Base-by-base conservation (phyloP, 768 basidiomycete species). In the Sporobolomyces phaffii region DNA sequence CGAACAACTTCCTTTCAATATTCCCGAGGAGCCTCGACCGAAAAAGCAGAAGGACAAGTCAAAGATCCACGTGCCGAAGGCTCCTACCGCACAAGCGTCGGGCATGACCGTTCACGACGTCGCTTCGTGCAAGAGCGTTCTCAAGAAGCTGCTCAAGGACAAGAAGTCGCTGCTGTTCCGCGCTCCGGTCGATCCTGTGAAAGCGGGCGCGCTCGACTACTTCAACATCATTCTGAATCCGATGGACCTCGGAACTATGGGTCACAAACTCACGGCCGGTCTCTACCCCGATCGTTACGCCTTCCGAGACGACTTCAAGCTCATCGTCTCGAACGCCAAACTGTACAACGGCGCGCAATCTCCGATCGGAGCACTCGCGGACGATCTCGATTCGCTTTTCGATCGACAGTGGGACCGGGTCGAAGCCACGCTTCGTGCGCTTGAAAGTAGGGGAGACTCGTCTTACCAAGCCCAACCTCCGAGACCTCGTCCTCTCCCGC, bases 241-340 rank as follows among this genome's bases (percentile, higher is more conserved):
- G 1, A 97, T 99, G 90, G 96, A 99, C 75, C 81, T 98, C 22
- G 86, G 86, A 57, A 91, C 92, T 0, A 88, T 94, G 81, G 81
- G 82, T 31, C 87, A 87, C 41, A 97, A 94, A 76, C 79, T 98
- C 15, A 86, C 89, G 73, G 85, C 84, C 62, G 91, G 92, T 9
- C 83, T 87, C 78, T 98, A 97, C 79, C 83, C 85, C 67, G 85
- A 89, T 73, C 85, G 91, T 14, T 85, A 86, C 73, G 87, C 82
- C 18, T 94, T 98, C 77, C 86, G 87, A 69, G 81, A 83, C 31
- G 96, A 99, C 77, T 88, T 98, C 77, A 84, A 82, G 63, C 83
- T 94, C 59, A 91, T 98, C 86, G 83, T 91, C 51, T 76, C 80
- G 49, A 99, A 99, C 73, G 90, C 91, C 26, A 88, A 88, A 75